Conservation (phyloP, 2,329 filamentous ascomycete genomes). For the Talaromyces marneffei region DNA sequence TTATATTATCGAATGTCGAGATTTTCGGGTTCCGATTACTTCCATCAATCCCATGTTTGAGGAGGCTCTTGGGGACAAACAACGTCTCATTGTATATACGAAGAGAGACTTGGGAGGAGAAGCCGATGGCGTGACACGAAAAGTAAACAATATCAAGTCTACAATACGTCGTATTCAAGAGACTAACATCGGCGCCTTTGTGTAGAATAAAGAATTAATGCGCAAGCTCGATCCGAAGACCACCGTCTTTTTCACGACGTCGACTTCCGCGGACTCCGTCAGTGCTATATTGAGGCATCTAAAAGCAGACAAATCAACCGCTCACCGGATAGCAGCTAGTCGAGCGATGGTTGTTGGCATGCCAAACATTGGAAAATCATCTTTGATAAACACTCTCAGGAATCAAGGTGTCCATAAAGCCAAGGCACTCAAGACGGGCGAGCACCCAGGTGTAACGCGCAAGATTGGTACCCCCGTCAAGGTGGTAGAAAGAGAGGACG, state of each 20-base stretch:
- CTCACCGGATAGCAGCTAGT: slow-evolving; percentile 64
- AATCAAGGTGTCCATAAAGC: slow-evolving; percentile 55
- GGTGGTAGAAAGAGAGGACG: slow-evolving; percentile 56
- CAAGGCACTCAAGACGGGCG: slow-evolving; percentile 79
- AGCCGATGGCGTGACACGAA: slow-evolving; percentile 35
- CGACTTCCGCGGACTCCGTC: slow-evolving; percentile 27
- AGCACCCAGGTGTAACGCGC: slow-evolving; percentile 82
- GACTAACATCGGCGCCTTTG: neutral
- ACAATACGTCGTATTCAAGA: neutral
- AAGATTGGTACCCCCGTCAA: slow-evolving; percentile 80
- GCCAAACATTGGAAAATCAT: slow-evolving; percentile 96
- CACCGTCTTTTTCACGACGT: slow-evolving; percentile 33
- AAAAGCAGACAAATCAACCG: slow-evolving; percentile 25
- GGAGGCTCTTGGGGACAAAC: slow-evolving; percentile 62
- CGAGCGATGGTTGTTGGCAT: slow-evolving; percentile 87
- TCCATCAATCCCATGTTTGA: slow-evolving; percentile 90
- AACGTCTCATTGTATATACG: slow-evolving; percentile 82
- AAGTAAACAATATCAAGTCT: slow-evolving; percentile 25
- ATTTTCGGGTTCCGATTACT: slow-evolving; percentile 83
- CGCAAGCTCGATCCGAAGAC: slow-evolving; percentile 30
- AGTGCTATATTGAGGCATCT: slow-evolving; percentile 30
- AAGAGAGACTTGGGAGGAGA: slow-evolving; percentile 68
- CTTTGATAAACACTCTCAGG: slow-evolving; percentile 82
- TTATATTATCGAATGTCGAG: slow-evolving; percentile 88
- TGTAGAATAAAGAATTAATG: slow-evolving; percentile 29